phyloP scores from a whole-genome alignment of 2,329 filamentous ascomycete genomes.

The Exophiala viscosa region DNA sequence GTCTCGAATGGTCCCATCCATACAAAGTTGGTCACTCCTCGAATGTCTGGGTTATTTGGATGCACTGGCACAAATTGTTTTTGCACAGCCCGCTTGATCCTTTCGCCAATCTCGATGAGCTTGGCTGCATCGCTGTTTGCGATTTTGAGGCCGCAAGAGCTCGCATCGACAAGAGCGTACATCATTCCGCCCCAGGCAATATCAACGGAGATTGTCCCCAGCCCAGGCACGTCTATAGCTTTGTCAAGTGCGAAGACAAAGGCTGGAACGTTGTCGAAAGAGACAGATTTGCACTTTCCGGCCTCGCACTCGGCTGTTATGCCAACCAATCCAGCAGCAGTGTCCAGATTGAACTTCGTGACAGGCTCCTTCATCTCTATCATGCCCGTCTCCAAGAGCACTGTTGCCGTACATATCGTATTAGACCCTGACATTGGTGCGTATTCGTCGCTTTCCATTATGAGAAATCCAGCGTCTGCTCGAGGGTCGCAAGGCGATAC shows the following conservation, averaged over 20 bases:
- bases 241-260: slow-evolving; percentile 43
- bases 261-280: slow-evolving; percentile 46
- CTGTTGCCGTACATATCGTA: slow-evolving; percentile 44
- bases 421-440: slow-evolving; percentile 47
- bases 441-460: slow-evolving; percentile 47
- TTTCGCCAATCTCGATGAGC: slow-evolving; percentile 43
- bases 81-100: slow-evolving; percentile 42
- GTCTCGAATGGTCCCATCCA: slow-evolving; percentile 38
- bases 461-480: slow-evolving; percentile 46
- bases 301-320: slow-evolving; percentile 41
- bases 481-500: slow-evolving; percentile 43
- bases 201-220: slow-evolving; percentile 42
- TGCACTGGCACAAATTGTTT: slow-evolving; percentile 38
- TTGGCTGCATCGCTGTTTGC: slow-evolving; percentile 33
- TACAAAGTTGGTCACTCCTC: slow-evolving; percentile 39
- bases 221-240: slow-evolving; percentile 39
- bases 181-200: slow-evolving; percentile 49
- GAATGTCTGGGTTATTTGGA: slow-evolving; percentile 42
- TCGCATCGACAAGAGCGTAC: slow-evolving; percentile 43
- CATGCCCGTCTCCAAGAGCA: slow-evolving; percentile 48
- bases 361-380: slow-evolving; percentile 45
- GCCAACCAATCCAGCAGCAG: slow-evolving; percentile 43
- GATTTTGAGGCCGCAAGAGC: slow-evolving; percentile 37
- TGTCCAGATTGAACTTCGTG: slow-evolving; percentile 42
- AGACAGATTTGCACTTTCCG: slow-evolving; percentile 44